Evolutionary conservation across 331 rosid genomes (phyloP).

Genomic region (Prunus yedoensis): DNA sequence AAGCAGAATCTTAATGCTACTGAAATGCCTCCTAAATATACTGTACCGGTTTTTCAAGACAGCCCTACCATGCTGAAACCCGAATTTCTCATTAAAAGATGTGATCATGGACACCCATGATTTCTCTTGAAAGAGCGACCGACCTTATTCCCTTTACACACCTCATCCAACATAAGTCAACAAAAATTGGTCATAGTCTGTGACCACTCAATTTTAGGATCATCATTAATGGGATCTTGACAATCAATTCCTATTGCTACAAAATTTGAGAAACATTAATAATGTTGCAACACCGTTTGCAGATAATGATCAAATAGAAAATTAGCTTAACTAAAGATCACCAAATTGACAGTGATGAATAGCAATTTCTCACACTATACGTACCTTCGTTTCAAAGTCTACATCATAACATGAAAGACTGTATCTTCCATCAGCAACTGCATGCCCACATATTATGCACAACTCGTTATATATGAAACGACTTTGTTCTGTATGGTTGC

Average conservation of each 20-base stretch:
- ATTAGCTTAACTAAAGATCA: neutral
- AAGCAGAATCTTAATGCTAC: conserved; percentile 41
- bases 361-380: neutral
- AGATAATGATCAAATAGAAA: neutral
- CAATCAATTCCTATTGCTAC: conserved; percentile 39
- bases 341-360: neutral
- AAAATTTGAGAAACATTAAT: conserved; percentile 28
- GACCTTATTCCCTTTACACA: conserved; percentile 47
- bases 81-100: conserved; percentile 41
- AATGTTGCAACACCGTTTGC: conserved; percentile 2
- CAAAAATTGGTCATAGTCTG: conserved; percentile 50
- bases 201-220: conserved; percentile 54
- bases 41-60: conserved; percentile 51
- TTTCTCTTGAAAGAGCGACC: conserved; percentile 43
- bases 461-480: conserved; percentile 42
- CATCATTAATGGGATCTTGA: conserved; percentile 19
- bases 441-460: conserved; percentile 56
- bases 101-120: conserved; percentile 51
- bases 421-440: conserved; percentile 69
- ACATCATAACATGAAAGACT: conserved; percentile 61
- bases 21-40: conserved; percentile 49
- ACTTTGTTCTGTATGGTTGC: conserved; percentile 36
- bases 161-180: conserved; percentile 55
- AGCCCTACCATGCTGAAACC: conserved; percentile 35
- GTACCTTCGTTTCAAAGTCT: conserved; percentile 52